phyloP scores from a whole-genome alignment of 192 early-diverging fungal genomes.

The Umbelopsis isabellina region DNA sequence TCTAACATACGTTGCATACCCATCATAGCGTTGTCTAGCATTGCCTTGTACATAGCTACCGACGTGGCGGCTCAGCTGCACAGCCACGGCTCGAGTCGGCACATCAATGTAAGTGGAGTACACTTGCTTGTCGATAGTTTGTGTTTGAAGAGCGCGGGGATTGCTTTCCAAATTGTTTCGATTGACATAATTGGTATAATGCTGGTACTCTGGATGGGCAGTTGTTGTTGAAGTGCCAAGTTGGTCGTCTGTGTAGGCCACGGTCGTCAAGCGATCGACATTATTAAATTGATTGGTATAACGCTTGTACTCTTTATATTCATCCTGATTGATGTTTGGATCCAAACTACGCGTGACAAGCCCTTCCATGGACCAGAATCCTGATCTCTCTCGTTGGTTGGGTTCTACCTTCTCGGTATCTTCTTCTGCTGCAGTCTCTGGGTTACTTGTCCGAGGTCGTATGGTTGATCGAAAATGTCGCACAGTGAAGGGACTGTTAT shows the following conservation, averaged over 20 bases:
- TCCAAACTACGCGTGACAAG: conserved; percentile 52
- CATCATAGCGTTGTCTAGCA: conserved; percentile 37
- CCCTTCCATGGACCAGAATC: conserved; percentile 50
- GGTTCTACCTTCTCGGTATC: conserved; percentile 41
- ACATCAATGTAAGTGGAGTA: conserved; percentile 41
- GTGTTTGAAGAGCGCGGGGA: conserved; percentile 33
- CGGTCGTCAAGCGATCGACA: conserved; percentile 37
- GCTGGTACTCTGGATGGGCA: conserved; percentile 43
- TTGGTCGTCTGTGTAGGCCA: conserved; percentile 29
- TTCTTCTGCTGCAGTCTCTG: conserved; percentile 36
- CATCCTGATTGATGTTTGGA: conserved; percentile 51
- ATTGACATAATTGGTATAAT: conserved; percentile 40
- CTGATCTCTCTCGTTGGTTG: conserved; percentile 42
- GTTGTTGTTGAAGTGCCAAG: conserved; percentile 15
- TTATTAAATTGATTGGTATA: conserved; percentile 49
- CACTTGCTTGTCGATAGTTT: conserved; percentile 41
- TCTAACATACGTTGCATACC: conserved; percentile 31
- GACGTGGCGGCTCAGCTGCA: conserved; percentile 31
- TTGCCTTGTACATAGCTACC: conserved; percentile 24
- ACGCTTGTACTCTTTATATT: conserved; percentile 61
- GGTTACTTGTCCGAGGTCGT: conserved; percentile 36
- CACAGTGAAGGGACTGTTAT: conserved; percentile 48
- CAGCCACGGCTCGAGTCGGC: conserved; percentile 37
- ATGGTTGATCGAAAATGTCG: conserved; percentile 30
- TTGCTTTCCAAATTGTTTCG: conserved; percentile 33